A percentile compares a stretch with the other conserved stretches of the same genome.
Conservation (phyloP, 768 basidiomycete species). For the Leucosporidium scottii region DNA sequence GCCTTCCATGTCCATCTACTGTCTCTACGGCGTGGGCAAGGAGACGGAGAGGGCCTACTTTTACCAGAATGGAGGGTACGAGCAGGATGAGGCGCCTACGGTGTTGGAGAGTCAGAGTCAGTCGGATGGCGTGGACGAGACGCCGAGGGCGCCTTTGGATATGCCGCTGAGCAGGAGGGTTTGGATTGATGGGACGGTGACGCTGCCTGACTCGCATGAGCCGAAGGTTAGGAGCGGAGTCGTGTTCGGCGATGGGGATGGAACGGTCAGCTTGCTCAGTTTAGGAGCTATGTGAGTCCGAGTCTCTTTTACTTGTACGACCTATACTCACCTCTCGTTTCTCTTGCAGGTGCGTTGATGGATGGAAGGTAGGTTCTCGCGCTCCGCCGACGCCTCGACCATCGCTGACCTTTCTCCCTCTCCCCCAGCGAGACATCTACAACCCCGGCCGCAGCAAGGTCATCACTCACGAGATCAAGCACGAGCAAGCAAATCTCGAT, state of each 20-base stretch:
- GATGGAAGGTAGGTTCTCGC: slow-evolving; percentile 57
- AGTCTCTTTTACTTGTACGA: too few relatives aligned
- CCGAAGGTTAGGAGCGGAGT: slow-evolving; percentile 49
- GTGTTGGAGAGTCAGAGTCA: slow-evolving; percentile 44
- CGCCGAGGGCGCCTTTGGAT: slow-evolving; percentile 50
- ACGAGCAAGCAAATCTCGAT: slow-evolving; percentile 51
- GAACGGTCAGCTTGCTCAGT: slow-evolving; percentile 77
- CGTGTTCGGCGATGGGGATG: slow-evolving; percentile 90
- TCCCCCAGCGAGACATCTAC: slow-evolving; percentile 59
- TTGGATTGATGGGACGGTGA: slow-evolving; percentile 81
- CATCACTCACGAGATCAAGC: slow-evolving; percentile 78
- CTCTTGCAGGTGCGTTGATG: slow-evolving; percentile 56
- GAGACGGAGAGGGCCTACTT: slow-evolving; percentile 49
- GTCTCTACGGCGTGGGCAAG: slow-evolving; percentile 89
- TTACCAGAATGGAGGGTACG: slow-evolving; percentile 47
- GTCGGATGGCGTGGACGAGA: slow-evolving; percentile 47
- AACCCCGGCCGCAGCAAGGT: slow-evolving; percentile 85
- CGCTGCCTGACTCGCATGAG: slow-evolving; percentile 46
- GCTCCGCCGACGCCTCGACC: neutral
- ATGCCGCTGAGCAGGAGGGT: slow-evolving; percentile 54
- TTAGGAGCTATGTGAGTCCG: slow-evolving; percentile 73
- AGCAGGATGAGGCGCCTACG: slow-evolving; percentile 52
- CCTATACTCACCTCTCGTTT: too few relatives aligned
- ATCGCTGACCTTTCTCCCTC: neutral
- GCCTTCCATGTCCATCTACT: slow-evolving; percentile 84